Conservation (phyloP, 75 land plant species). For the Sequoiadendron giganteum region DNA sequence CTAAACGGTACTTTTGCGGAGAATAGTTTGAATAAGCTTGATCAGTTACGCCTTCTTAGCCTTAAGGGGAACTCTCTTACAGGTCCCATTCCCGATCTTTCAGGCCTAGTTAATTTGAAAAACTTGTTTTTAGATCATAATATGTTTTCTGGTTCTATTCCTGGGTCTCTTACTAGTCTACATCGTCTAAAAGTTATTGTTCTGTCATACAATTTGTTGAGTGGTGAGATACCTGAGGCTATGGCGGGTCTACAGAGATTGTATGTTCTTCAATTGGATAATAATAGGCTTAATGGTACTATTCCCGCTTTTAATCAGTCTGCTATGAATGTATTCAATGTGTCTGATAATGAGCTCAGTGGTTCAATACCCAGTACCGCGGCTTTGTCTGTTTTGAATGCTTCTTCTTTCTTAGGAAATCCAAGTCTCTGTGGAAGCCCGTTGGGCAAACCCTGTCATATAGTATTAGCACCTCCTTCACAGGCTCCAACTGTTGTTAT, state of each 20-base stretch:
- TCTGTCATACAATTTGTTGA: conserved; percentile 46
- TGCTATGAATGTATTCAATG: conserved; percentile 55
- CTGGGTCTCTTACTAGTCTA: conserved; percentile 31
- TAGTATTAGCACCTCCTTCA: not conserved
- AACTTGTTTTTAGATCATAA: conserved; percentile 59
- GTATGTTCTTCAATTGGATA: conserved; percentile 36
- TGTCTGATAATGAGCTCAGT: conserved; percentile 61
- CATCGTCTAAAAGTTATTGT: conserved; percentile 53
- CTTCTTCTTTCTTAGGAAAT: conserved; percentile 62
- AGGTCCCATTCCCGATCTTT: conserved; percentile 66
- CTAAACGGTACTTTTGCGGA: conserved; percentile 47
- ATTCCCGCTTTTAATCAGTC: conserved; percentile 65
- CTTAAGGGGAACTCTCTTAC: conserved; percentile 56
- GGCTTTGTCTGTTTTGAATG: conserved; percentile 40
- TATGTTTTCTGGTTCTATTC: conserved; percentile 58
- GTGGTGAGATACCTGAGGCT: conserved; percentile 51
- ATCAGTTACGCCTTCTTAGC: conserved; percentile 72
- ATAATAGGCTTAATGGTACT: conserved; percentile 51
- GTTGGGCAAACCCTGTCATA: conserved; percentile 23
- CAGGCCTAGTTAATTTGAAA: conserved; percentile 58
- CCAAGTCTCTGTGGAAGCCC: conserved; percentile 59
- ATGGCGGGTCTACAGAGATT: conserved; percentile 35
- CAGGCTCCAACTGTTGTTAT: not conserved
- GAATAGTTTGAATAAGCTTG: conserved; percentile 37
- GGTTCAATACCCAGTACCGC: conserved; percentile 62